Percentiles rank a stretch among this genome's conserved stretches.
Conservation (phyloP, 2,329 filamentous ascomycete genomes). For the Aspergillus intermedius region DNA sequence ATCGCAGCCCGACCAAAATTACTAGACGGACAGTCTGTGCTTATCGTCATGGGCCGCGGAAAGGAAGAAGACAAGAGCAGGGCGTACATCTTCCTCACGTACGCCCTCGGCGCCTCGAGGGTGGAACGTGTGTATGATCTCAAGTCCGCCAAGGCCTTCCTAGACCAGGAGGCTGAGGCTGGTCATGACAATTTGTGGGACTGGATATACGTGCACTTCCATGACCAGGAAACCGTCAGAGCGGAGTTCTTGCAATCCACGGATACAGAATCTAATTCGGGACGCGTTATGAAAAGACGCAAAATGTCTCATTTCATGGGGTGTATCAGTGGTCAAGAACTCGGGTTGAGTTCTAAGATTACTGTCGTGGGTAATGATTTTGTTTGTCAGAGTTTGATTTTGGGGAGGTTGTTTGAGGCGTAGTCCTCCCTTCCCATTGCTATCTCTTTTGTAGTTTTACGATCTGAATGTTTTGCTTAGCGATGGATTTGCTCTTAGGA, state of each 20-base stretch:
- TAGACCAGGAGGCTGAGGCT: slow-evolving; percentile 46
- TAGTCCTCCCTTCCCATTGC: slow-evolving; percentile 11
- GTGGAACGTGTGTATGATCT: slow-evolving; percentile 61
- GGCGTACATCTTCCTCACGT: slow-evolving; percentile 72
- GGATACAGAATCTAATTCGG: slow-evolving; percentile 11
- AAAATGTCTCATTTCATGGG: slow-evolving; percentile 29
- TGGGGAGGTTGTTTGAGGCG: slow-evolving; percentile 69
- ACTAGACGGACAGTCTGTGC: slow-evolving; percentile 58
- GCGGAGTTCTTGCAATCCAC: slow-evolving; percentile 32
- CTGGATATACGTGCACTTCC: slow-evolving; percentile 73
- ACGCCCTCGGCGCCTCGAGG: slow-evolving; percentile 64
- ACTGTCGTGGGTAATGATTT: slow-evolving; percentile 75
- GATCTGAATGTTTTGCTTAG: not conserved
- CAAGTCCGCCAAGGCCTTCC: slow-evolving; percentile 55
- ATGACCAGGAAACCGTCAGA: slow-evolving; percentile 49
- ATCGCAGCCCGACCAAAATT: slow-evolving; percentile 57
- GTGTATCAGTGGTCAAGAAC: slow-evolving; percentile 21
- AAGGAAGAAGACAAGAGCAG: slow-evolving; percentile 59
- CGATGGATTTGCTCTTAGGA: not conserved
- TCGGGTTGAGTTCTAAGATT: slow-evolving; percentile 44
- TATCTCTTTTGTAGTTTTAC: slow-evolving; percentile 2
- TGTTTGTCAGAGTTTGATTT: slow-evolving; percentile 84
- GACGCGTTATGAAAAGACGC: slow-evolving; percentile 38
- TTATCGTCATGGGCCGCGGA: slow-evolving; percentile 64
- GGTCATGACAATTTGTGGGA: slow-evolving; percentile 50